Percentiles rank a stretch among this genome's conserved stretches.
phyloP scores from a whole-genome alignment of 2,329 filamentous ascomycete genomes.

The Fusarium albosuccineum region DNA sequence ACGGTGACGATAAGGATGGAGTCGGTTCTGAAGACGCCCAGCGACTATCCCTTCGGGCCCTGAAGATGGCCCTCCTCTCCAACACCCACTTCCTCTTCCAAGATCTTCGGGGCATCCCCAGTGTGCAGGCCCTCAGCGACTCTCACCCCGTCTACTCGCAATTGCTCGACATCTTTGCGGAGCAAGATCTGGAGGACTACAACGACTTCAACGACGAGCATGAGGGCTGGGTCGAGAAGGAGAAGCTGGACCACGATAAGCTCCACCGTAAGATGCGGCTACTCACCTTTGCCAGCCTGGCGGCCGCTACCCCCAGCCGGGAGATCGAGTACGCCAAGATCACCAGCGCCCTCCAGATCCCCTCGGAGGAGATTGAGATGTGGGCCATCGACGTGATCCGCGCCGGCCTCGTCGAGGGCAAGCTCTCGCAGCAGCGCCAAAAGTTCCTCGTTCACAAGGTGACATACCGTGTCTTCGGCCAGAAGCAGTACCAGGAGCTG shows the following conservation, averaged over 20 bases:
- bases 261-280: conserved; percentile 97
- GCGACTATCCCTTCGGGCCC: conserved; percentile 68
- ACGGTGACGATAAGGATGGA: conserved; percentile 67
- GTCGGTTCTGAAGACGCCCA: conserved; percentile 71
- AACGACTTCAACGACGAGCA: conserved; percentile 96
- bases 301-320: conserved; percentile 84
- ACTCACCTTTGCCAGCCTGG: conserved; percentile 90
- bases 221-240: conserved; percentile 83
- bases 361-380: conserved; percentile 88
- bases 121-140: conserved; percentile 87
- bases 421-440: conserved; percentile 91
- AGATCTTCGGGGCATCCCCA: conserved; percentile 84
- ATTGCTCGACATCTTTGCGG: conserved; percentile 93
- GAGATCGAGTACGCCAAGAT: conserved; percentile 92
- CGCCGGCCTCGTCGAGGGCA: conserved; percentile 94
- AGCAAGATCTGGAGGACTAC: conserved; percentile 95
- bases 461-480: conserved; percentile 95
- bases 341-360: conserved; percentile 85
- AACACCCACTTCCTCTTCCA: conserved; percentile 77
- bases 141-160: conserved; percentile 89
- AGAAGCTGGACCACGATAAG: conserved; percentile 77
- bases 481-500: conserved; percentile 98
- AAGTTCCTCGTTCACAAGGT: conserved; percentile 96
- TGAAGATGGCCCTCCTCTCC: conserved; percentile 67
- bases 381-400: conserved; percentile 99